Evolutionary conservation across 2,329 filamentous ascomycete species (phyloP), one percentile per base, ranked within the genome.

Genomic region (Cordyceps sp.): DNA sequence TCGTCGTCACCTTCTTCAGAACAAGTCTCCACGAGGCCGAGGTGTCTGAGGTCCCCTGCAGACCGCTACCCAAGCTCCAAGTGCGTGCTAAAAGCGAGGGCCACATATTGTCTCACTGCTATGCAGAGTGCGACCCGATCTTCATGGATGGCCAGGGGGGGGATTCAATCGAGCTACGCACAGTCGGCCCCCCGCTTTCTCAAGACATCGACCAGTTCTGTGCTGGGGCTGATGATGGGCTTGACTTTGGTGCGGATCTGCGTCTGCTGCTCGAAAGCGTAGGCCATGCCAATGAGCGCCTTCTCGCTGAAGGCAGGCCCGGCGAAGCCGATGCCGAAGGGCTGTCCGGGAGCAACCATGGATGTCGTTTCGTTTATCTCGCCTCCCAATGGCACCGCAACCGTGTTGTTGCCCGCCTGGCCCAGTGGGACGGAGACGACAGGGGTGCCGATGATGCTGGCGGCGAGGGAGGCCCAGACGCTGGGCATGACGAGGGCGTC

Each of bases 201-300:
- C 12, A 23, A 7, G 7, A 23, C 21, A 12, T 23, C 21, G 7
- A 12, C 21, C 21, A 23, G 21, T 12, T 23, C 21, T 12, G 21
- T 23, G 21, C 21, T n/a, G 21, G 7, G 21, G 21, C 21, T 23
- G 21, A 7, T 23, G 7, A 7, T 46, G 45, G 2, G 48, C 45
- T 30, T 43, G 42, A 6, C 52, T 39, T 12, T 35, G 37, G 12
- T 42, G 9, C 54, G 38, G 3, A 47, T 43, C 25, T 37, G 35
- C 0, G 53, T 76, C 39, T 59, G 55, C 54, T 78, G 70, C 55
- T 83, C 77, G 50, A 72, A 79, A 5, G 71, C 74, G 56, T 77
- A 80, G 6, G 74, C 77, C 45, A 73, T 63, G 0, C 67, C 69
- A 35, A 82, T 68, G 39, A 82, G 44, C 21, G 51, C 59, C 42